phyloP scores from a whole-genome alignment of 2,329 filamentous ascomycete genomes.

The Neofusicoccum kwambonambiense region DNA sequence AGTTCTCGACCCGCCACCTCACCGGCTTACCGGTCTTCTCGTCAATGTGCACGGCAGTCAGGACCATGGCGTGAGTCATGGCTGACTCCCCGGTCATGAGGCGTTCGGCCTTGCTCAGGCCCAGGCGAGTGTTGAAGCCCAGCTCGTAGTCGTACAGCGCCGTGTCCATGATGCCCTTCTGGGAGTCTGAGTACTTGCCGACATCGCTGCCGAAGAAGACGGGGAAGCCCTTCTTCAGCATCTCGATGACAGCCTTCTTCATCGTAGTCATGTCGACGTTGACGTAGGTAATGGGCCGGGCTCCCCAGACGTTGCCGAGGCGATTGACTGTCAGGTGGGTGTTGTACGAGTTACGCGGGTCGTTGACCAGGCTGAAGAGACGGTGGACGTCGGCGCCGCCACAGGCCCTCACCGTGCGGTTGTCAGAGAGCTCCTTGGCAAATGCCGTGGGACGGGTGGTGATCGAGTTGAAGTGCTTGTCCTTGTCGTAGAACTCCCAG shows the following conservation, averaged over 20 bases:
- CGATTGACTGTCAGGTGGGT: slow-evolving; percentile 72
- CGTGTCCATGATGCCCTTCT: slow-evolving; percentile 76
- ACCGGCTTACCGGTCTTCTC: slow-evolving; percentile 58
- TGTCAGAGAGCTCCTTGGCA: slow-evolving; percentile 64
- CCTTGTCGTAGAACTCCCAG: slow-evolving; percentile 76
- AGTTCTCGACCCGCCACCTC: slow-evolving; percentile 85
- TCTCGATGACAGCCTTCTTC: slow-evolving; percentile 70
- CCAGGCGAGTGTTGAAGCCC: slow-evolving; percentile 75
- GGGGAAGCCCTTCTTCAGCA: slow-evolving; percentile 75
- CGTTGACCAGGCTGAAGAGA: slow-evolving; percentile 81
- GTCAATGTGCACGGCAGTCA: slow-evolving; percentile 79
- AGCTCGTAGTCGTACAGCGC: slow-evolving; percentile 75
- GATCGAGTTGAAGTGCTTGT: slow-evolving; percentile 62
- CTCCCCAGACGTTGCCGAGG: slow-evolving; percentile 79
- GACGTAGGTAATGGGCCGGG: slow-evolving; percentile 73
- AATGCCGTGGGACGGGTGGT: slow-evolving; percentile 69
- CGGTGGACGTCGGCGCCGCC: slow-evolving; percentile 60
- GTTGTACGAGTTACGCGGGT: slow-evolving; percentile 74
- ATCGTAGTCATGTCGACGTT: slow-evolving; percentile 75
- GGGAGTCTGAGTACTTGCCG: slow-evolving; percentile 71
- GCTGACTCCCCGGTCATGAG: slow-evolving; percentile 71
- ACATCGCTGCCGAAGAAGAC: slow-evolving; percentile 91
- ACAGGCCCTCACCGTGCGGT: slow-evolving; percentile 57
- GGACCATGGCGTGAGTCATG: slow-evolving; percentile 92
- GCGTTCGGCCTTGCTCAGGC: slow-evolving; percentile 73